Evolutionary conservation across 495 filamentous ascomycete species (phyloP).

Genomic region (Lasiosphaeria hispida): DNA sequence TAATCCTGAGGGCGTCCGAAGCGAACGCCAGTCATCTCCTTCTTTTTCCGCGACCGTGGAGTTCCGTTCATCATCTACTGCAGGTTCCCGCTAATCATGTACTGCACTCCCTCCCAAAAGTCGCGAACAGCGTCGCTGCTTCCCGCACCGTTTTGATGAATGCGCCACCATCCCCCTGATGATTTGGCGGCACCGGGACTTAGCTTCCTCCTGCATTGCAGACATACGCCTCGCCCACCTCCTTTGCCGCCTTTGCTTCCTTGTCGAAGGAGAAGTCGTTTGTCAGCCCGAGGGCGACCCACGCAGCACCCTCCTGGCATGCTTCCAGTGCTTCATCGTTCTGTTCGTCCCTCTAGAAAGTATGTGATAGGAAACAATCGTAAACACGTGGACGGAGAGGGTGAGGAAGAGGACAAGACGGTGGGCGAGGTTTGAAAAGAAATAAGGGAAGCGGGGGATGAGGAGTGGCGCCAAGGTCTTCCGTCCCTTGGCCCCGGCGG

Average conservation of each 20-base stretch:
- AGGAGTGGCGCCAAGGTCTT: conserved; percentile 23
- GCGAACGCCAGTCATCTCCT: no score
- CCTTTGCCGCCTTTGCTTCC: conserved; percentile 24
- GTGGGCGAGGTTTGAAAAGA: conserved; percentile 19
- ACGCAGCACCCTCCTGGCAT: conserved; percentile 18
- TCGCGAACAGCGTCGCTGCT: background rate
- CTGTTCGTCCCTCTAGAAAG: conserved; percentile 15
- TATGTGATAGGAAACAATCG: conserved; percentile 42
- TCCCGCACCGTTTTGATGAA: background rate
- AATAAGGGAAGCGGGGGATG: no score
- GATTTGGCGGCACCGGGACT: conserved; percentile 17
- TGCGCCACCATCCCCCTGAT: background rate
- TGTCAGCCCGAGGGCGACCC: conserved; percentile 25
- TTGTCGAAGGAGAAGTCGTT: conserved; percentile 38
- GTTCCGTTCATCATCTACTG: no score
- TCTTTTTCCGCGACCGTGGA: no score
- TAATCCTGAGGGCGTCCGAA: no score
- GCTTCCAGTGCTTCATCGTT: conserved; percentile 7
- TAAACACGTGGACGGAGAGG: conserved; percentile 37
- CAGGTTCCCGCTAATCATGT: conserved; percentile 2
- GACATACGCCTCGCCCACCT: conserved; percentile 21
- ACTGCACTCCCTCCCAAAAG: background rate
- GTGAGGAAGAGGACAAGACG: conserved; percentile 20
- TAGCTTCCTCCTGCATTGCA: conserved; percentile 37
- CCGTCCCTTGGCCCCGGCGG: conserved; percentile 20